A percentile compares a stretch with the other conserved stretches of the same genome.
Conservation (phyloP, 345 rosid genomes). For the Populus simonii region DNA sequence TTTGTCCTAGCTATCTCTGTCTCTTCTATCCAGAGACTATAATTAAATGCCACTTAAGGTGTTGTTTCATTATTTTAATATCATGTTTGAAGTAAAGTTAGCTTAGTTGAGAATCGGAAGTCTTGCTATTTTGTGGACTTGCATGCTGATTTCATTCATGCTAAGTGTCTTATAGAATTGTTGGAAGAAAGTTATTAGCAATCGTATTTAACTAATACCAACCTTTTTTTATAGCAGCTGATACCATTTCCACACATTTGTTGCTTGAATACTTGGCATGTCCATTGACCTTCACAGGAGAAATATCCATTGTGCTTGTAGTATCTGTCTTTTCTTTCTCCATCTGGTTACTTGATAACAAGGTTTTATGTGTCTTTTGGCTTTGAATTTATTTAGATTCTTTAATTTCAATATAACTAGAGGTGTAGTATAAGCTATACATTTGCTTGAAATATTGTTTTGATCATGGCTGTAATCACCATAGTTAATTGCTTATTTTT, state of each 20-base stretch:
- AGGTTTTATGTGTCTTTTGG: not conserved
- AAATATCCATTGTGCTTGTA: conserved; percentile 2
- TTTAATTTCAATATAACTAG: not conserved
- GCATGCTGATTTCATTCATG: not conserved
- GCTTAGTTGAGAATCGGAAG: not conserved
- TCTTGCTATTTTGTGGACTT: not conserved
- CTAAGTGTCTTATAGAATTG: not conserved
- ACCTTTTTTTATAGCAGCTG: not conserved
- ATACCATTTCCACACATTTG: not conserved
- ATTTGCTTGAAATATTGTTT: not conserved
- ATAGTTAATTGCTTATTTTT: not conserved
- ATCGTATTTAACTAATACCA: not conserved
- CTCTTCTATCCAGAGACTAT: no score
- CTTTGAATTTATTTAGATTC: not conserved
- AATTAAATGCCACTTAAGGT: not conserved
- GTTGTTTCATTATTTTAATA: not conserved
- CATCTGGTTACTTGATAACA: not conserved
- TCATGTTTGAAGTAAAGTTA: not conserved
- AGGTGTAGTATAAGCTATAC: not conserved
- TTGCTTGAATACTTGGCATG: not conserved
- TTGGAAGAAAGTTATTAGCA: not conserved
- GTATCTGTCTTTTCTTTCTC: not conserved
- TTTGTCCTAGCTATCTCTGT: no score
- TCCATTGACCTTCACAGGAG: not conserved
- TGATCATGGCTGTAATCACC: not conserved